A percentile compares a stretch with the other conserved stretches of the same genome.
Evolutionary conservation across 1,139 yeast genomes (phyloP).

Genomic region (Torulaspora globosa): DNA sequence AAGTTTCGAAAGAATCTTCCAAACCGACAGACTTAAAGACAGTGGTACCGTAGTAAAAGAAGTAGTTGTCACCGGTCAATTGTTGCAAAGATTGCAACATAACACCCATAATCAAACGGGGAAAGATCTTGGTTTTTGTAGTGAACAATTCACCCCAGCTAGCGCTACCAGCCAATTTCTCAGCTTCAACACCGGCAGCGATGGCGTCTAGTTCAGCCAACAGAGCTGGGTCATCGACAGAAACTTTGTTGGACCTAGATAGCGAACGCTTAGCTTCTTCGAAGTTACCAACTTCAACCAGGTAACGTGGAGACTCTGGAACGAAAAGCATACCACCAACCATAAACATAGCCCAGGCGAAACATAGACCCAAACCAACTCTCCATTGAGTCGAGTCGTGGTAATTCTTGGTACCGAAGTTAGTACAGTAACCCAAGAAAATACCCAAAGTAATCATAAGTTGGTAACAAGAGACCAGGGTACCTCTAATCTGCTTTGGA

Average conservation of each 20-base stretch:
- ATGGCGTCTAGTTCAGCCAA: constrained; percentile 55
- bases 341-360: constrained; percentile 43
- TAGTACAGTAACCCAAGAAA: constrained; percentile 58
- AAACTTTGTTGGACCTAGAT: constrained; percentile 55
- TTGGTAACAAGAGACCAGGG: constrained; percentile 59
- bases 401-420: constrained; percentile 51
- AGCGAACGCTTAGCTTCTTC: constrained; percentile 55
- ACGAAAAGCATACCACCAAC: constrained; percentile 55
- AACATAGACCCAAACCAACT: constrained; percentile 53
- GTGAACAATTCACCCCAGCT: constrained; percentile 57
- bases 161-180: constrained; percentile 55
- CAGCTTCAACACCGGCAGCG: constrained; percentile 61
- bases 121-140: constrained; percentile 62
- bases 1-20: constrained; percentile 61
- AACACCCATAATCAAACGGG: constrained; percentile 61
- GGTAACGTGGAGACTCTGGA: constrained; percentile 78
- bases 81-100: constrained; percentile 67
- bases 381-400: constrained; percentile 56
- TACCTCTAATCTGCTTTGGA: constrained; percentile 65
- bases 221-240: constrained; percentile 54
- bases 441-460: constrained; percentile 60
- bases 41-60: constrained; percentile 69
- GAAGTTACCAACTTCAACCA: constrained; percentile 48
- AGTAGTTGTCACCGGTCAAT: constrained; percentile 68
- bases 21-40: constrained; percentile 68